Evolutionary conservation across 1,139 yeast genomes (phyloP), one percentile per base, ranked within the genome.

Genomic region (Kazachstania sp.): DNA sequence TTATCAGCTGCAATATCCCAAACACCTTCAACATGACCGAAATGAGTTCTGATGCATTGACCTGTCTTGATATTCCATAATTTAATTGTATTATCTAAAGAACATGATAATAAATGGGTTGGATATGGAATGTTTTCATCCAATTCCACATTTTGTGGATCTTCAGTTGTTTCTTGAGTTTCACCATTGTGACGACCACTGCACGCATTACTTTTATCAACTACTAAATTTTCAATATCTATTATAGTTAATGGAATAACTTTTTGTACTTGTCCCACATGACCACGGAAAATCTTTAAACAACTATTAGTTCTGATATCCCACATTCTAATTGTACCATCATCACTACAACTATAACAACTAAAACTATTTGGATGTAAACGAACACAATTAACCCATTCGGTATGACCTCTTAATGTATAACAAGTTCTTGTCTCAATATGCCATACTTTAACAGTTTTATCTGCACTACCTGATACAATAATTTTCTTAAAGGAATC

Each of bases 1-100:
- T 92, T 88, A 69, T 92, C 97, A 0, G 97, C 95, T 16, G 92
- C 87, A 51, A 92, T 84, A 38, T 92, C 86, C 97, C 97, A 90
- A 18, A 92, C 95, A 18, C 97, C 97, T 66, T 92, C 97, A 47
- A 90, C 87, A 61, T 92, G 98, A 5, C 98, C 98, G 68, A 90
- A 90, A 64, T 92, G 90, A 0, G 98, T 90, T 49, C 97, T 74
- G 18, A 87, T 79, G 61, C 97, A 90, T 64, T 79, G 79, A 3
- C 97, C 97, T 0, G 94, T 78, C 52, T 74, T 73, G 34, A 88
- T 83, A 58, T 88, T 95, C 97, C 97, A 92, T 43, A 92, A 68
- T 64, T 90, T 88, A 62, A 92, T 87, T 13, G 97, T 90, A 65
- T 88, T 90, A 66, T 92, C 98, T 47, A 92, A 71, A 0, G 97